Evolutionary conservation across 2,329 filamentous ascomycete species (phyloP), one percentile per base, ranked within the genome.

Genomic region (Blastomyces emzantsi): DNA sequence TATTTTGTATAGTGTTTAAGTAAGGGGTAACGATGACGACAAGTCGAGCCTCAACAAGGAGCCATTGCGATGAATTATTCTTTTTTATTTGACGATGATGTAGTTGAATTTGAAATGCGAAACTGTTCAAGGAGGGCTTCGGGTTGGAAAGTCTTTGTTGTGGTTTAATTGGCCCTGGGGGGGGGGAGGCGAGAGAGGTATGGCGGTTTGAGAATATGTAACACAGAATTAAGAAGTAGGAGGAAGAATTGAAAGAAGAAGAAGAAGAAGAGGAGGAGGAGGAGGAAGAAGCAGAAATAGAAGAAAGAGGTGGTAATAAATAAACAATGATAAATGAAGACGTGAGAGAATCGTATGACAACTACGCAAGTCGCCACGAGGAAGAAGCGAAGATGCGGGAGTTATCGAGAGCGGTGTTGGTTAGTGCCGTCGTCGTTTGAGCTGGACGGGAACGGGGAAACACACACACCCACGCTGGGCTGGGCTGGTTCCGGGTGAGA

Each of bases 31-130:
- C 0, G 11, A 52, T 22, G 41, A 51, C 22, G 25, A 13, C 58
- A 2, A 25, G 15, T 11, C 7, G 19, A 36, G 25, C 43, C 25
- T 60, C 41, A 60, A 11, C 41, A 60, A 39, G 7, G 22, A 47
- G 25, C 13, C 43, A 60, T 60, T 36, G 56, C 49, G 56, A 54
- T 66, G 65, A 64, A 33, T n/a, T 52, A 52, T 63, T 47, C 11
- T 28, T 17, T 13, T 59, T 33, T 22, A 63, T 47, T 28, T 25
- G 57, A 33, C 3, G 45, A 36, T 33, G 36, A 43, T 22, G 25
- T 4, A 39, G 56, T 28, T 43, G 30, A 43, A 43, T 57, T 57
- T 25, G 47, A 36, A 55, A 57, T 39, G 19, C 43, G 55, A 57
- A 57, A 57, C 55, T n/a, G 39, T 36, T 11, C n/a, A 57, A 22